A percentile compares a stretch with the other conserved stretches of the same genome.
Conservation (phyloP, 345 rosid species). For the Anacardium occidentale region DNA sequence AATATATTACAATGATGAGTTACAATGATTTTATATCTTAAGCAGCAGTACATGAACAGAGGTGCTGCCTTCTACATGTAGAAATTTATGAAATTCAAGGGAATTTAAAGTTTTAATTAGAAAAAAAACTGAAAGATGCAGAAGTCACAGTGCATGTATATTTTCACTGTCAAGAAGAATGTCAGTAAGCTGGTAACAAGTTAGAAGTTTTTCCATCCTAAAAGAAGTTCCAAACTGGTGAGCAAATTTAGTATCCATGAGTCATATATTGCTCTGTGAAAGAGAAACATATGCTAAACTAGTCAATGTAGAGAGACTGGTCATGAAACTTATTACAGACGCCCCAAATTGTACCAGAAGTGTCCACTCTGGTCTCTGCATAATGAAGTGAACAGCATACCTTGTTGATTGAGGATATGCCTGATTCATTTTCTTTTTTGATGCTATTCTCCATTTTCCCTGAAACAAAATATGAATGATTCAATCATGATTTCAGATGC, state of each 20-base stretch:
- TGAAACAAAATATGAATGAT: neutral
- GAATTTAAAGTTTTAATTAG: too few relatives aligned
- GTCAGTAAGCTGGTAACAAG: neutral
- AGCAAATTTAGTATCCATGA: neutral
- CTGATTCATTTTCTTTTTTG: slow-evolving; percentile 12
- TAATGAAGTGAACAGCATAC: slow-evolving; percentile 18
- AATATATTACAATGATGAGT: neutral
- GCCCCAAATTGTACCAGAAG: too few relatives aligned
- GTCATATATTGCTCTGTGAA: neutral
- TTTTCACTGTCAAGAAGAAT: neutral
- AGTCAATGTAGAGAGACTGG: too few relatives aligned
- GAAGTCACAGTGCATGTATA: too few relatives aligned
- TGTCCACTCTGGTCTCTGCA: too few relatives aligned
- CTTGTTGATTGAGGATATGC: slow-evolving; percentile 19
- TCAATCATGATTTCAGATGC: neutral
- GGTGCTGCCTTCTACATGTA: too few relatives aligned
- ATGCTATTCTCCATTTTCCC: slow-evolving; percentile 26
- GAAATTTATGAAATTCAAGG: too few relatives aligned
- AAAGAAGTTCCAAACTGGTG: neutral
- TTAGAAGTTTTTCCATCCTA: neutral
- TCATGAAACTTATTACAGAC: too few relatives aligned
- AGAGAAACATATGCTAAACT: too few relatives aligned
- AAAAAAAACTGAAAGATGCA: too few relatives aligned
- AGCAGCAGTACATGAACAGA: too few relatives aligned
- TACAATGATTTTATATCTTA: neutral